These are phyloP conservation scores for Cladosporium sp. DNA, from an alignment of 2,329 filamentous ascomycete genomes.

Conservation along the genomic window DNA sequence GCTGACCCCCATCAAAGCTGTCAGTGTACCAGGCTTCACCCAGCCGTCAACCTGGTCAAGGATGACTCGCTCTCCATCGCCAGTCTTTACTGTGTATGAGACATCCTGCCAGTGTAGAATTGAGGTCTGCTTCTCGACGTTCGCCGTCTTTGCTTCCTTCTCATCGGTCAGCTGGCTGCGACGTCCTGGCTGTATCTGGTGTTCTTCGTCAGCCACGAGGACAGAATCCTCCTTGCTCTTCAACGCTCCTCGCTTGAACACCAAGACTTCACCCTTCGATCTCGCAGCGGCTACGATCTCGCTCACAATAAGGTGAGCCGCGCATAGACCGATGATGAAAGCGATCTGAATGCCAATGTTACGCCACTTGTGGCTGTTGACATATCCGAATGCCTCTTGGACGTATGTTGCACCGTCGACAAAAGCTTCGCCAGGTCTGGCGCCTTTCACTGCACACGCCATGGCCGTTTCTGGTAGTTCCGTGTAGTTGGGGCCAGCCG, in stretches of 20 bases:
- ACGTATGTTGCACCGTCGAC: constrained; percentile 57
- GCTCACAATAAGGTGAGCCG: constrained; percentile 53
- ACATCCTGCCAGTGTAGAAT: constrained; percentile 61
- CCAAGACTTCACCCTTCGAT: constrained; percentile 60
- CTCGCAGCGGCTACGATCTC: constrained; percentile 56
- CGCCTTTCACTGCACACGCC: constrained; percentile 40
- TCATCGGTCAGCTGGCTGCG: constrained; percentile 23
- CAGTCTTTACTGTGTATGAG: constrained; percentile 48
- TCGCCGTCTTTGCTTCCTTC: constrained; percentile 31
- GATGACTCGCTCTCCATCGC: constrained; percentile 45
- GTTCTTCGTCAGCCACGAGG: constrained; percentile 34
- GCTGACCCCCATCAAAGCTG: constrained; percentile 35
- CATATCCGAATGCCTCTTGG: constrained; percentile 49
- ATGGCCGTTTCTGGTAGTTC: constrained; percentile 13
- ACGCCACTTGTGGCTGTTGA: constrained; percentile 46
- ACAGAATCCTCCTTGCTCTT: constrained; percentile 31
- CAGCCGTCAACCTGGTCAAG: constrained; percentile 50
- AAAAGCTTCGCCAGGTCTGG: constrained; percentile 45
- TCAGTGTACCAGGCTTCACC: constrained; percentile 52
- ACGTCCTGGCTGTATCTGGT: constrained; percentile 25
- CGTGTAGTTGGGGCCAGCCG: constrained; percentile 20
- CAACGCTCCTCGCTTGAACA: constrained; percentile 44
- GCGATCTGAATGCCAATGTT: constrained; percentile 61
- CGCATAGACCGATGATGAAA: constrained; percentile 58
- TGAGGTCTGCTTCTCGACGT: constrained; percentile 59